Conservation (phyloP, 75 land plant genomes). For the Chamaecyparis obtusa region DNA sequence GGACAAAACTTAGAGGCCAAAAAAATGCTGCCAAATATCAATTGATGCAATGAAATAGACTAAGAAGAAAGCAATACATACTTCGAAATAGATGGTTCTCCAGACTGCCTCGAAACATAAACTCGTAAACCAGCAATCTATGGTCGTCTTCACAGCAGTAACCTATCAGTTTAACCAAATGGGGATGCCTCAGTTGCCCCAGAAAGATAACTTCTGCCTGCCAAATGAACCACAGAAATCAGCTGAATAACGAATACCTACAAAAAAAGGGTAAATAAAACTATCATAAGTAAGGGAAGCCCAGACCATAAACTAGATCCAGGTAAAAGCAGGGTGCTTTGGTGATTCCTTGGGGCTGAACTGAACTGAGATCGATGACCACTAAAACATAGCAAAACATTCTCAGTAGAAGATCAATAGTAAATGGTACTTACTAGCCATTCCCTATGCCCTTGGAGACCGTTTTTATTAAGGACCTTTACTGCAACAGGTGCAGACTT, state of each 20-base stretch:
- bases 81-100: constrained; percentile 18
- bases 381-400: background rate
- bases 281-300: background rate
- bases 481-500: constrained; percentile 84
- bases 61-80: background rate
- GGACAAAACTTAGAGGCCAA: background rate
- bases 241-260: constrained; percentile 8
- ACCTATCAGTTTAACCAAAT: constrained; percentile 18
- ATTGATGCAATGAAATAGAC: background rate
- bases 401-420: background rate
- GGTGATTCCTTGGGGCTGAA: background rate
- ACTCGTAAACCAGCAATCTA: constrained; percentile 18
- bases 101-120: constrained; percentile 14
- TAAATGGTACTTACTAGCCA: constrained; percentile 54
- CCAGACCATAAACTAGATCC: background rate
- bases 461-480: constrained; percentile 82
- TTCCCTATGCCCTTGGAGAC: constrained; percentile 82
- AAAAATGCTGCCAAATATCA: background rate
- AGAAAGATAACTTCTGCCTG: constrained; percentile 14
- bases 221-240: constrained; percentile 9
- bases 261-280: background rate
- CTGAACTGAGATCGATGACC: background rate
- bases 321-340: background rate
- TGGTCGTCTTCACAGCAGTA: constrained; percentile 17
- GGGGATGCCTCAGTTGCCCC: constrained; percentile 15